Evolutionary conservation across 2,329 filamentous ascomycete species (phyloP).

Genomic region (Nannizziopsis arthrosporioides): DNA sequence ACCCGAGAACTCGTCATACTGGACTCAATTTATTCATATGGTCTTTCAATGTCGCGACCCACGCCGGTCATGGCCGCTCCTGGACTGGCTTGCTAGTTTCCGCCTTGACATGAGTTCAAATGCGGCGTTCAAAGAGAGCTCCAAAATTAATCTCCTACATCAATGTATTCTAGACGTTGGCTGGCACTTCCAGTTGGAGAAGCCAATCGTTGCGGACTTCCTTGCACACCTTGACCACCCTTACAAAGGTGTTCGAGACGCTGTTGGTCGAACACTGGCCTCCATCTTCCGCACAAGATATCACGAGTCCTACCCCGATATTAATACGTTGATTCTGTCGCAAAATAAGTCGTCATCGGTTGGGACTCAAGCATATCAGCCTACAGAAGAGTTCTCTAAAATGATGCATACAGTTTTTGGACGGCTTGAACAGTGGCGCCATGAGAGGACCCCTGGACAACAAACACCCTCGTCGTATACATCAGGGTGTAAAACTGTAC

Average conservation of each 20-base stretch:
- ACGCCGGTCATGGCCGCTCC: slow-evolving; percentile 70
- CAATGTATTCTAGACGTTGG: slow-evolving; percentile 77
- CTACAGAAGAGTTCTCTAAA: slow-evolving; percentile 58
- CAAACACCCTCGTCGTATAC: slow-evolving; percentile 92
- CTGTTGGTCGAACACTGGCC: slow-evolving; percentile 80
- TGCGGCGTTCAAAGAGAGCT: slow-evolving; percentile 96
- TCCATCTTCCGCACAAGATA: slow-evolving; percentile 85
- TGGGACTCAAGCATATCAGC: slow-evolving; percentile 71
- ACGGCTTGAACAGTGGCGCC: slow-evolving; percentile 75
- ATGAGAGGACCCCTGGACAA: slow-evolving; percentile 71
- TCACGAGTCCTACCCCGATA: slow-evolving; percentile 81
- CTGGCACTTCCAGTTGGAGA: slow-evolving; percentile 90
- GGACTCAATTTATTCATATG: slow-evolving; percentile 86
- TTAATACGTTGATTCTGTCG: slow-evolving; percentile 59
- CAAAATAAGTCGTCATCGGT: slow-evolving; percentile 74
- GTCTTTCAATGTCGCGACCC: slow-evolving; percentile 83
- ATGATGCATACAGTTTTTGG: slow-evolving; percentile 66
- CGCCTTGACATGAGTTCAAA: slow-evolving; percentile 88
- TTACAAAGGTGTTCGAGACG: slow-evolving; percentile 92
- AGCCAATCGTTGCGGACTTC: slow-evolving; percentile 81
- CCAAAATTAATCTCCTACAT: slow-evolving; percentile 83
- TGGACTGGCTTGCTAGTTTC: slow-evolving; percentile 73
- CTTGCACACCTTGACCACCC: slow-evolving; percentile 87
- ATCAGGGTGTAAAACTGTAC: slow-evolving; percentile 86
- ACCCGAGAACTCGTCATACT: slow-evolving; percentile 87